Conservation (phyloP, 441 rosid species). For the Syzygium syzygioides region DNA sequence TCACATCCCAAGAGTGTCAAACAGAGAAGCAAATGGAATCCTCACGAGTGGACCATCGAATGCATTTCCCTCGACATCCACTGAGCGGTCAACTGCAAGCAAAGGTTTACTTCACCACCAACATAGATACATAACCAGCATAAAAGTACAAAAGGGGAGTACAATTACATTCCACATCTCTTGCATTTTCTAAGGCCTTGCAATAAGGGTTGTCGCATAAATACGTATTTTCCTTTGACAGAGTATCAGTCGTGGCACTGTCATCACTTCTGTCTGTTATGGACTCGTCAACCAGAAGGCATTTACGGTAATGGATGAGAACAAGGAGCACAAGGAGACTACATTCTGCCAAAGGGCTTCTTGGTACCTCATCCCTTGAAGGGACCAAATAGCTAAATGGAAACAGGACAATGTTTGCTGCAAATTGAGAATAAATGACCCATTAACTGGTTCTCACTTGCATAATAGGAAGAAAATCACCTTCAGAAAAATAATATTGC, state of each 20-base stretch:
- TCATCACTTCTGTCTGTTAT: constrained; percentile 57
- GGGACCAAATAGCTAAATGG: constrained; percentile 84
- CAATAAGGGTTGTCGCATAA: constrained; percentile 78
- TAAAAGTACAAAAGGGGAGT: constrained; percentile 8
- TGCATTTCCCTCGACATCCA: constrained; percentile 77
- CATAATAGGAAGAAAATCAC: background rate
- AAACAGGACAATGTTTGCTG: constrained; percentile 82
- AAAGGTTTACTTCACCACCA: constrained; percentile 10
- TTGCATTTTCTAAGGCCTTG: constrained; percentile 84
- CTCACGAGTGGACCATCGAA: constrained; percentile 53
- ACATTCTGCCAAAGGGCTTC: constrained; percentile 62
- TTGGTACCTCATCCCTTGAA: constrained; percentile 55
- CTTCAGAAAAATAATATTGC: background rate
- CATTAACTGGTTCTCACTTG: background rate
- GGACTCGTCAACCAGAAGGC: constrained; percentile 48
- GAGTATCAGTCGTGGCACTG: constrained; percentile 50
- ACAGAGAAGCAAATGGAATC: constrained; percentile 85
- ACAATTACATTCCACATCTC: constrained; percentile 84
- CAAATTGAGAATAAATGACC: constrained; percentile 30
- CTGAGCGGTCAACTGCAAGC: constrained; percentile 72
- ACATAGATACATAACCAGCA: background rate
- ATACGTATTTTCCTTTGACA: constrained; percentile 43
- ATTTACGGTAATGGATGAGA: constrained; percentile 80
- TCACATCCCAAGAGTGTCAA: constrained; percentile 95
- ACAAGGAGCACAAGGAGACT: constrained; percentile 86